These are phyloP conservation scores for Chalara sp. DNA, from an alignment of 2,329 filamentous ascomycete species.

Conservation along the genomic window DNA sequence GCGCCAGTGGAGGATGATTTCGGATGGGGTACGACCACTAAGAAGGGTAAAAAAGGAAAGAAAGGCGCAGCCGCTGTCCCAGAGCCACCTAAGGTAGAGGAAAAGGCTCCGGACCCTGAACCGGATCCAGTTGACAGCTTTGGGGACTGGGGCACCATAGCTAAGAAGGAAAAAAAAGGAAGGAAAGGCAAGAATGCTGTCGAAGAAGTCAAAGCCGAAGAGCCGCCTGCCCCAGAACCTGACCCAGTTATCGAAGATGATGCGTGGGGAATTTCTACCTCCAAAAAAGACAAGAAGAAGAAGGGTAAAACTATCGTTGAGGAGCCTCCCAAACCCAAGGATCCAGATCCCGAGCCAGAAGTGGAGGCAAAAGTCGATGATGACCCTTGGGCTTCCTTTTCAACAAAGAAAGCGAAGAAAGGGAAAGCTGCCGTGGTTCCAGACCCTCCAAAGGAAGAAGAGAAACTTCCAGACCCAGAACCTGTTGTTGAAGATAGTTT, in stretches of 20 bases:
- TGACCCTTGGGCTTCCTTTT: conserved; percentile 11
- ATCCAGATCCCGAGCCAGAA: conserved; percentile 28
- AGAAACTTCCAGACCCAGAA: conserved; percentile 1
- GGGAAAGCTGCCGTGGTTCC: conserved; percentile 21
- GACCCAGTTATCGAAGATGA: conserved; percentile 32
- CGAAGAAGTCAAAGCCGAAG: conserved; percentile 15
- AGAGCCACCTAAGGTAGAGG: conserved; percentile 15
- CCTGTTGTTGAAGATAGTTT: conserved; percentile 10
- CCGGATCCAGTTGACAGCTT: conserved; percentile 23
- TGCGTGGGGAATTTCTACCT: conserved; percentile 35
- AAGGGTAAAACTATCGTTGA: conserved; percentile 27
- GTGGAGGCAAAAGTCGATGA: conserved; percentile 25
- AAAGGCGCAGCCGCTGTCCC: conserved; percentile 26
- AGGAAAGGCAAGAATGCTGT: conserved; percentile 36
- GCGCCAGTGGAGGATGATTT: conserved; percentile 29
- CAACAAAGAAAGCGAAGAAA: conserved; percentile 38
- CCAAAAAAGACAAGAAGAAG: conserved; percentile 43
- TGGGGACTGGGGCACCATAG: conserved; percentile 10
- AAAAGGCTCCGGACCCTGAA: conserved; percentile 5
- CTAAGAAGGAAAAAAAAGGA: conserved; percentile 29
- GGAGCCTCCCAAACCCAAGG: conserved; percentile 23
- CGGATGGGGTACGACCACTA: conserved; percentile 40
- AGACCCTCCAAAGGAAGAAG: conserved; percentile 20
- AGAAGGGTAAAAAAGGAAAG: conserved; percentile 34
- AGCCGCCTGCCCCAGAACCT: conserved; percentile 20